A percentile compares a stretch with the other conserved stretches of the same genome.
phyloP scores from a whole-genome alignment of 495 filamentous ascomycete species.

The Neurospora sp. region DNA sequence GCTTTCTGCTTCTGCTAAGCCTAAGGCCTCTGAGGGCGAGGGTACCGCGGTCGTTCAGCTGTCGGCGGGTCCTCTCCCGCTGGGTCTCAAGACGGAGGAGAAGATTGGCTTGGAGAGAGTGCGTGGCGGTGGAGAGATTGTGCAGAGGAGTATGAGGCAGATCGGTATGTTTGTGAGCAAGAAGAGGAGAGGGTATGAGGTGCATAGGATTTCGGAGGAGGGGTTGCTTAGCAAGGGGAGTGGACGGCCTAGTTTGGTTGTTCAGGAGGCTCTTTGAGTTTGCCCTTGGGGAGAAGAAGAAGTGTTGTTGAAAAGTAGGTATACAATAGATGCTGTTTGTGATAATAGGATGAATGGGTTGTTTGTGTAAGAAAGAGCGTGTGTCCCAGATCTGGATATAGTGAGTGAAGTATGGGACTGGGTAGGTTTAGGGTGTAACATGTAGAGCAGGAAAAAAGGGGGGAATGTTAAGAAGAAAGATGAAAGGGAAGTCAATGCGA shows the following conservation, averaged over 20 bases:
- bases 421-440: neutral
- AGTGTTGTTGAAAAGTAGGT: neutral
- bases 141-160: constrained; percentile 54
- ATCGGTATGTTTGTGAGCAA: constrained; percentile 62
- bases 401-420: neutral
- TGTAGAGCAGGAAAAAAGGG: neutral
- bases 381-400: neutral
- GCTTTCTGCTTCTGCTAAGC: neutral
- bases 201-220: constrained; percentile 56
- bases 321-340: neutral
- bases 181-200: constrained; percentile 65
- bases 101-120: constrained; percentile 45
- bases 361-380: neutral
- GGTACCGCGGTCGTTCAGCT: constrained; percentile 2
- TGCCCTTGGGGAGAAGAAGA: neutral
- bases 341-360: neutral
- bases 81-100: constrained; percentile 61
- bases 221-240: constrained; percentile 8
- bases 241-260: constrained; percentile 5
- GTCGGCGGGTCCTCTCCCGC: constrained; percentile 38
- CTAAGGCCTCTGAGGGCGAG: neutral
- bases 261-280: constrained; percentile 11
- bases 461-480: neutral
- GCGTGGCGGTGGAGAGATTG: constrained; percentile 51
- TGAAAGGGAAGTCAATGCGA: neutral